Evolutionary conservation across 495 filamentous ascomycete genomes (phyloP), one percentile per base, ranked within the genome.

Genomic region (Aspergillus kassunensis): DNA sequence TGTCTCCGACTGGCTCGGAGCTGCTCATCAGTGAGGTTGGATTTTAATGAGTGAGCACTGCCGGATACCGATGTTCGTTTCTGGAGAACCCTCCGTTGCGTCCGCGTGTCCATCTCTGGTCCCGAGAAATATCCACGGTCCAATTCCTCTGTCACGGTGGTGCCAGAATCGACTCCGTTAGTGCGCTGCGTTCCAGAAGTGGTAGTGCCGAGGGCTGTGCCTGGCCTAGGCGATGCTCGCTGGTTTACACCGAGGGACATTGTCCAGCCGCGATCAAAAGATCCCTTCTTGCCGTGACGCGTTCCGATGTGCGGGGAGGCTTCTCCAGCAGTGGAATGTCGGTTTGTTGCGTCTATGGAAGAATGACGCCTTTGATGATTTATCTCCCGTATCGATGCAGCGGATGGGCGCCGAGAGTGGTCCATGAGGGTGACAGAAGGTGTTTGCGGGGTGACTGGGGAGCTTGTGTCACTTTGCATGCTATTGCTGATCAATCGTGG

Each of bases 81-180:
- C 62, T 86, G 83, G 55, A 96, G 71, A 44, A 91, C 78, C 62
- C 90, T 93, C 43, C 88, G 80, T 36, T 72, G 77, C 54, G 70
- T 75, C 42, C 84, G 82, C n/a, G 77, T 72, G 51, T 96, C 90
- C 7, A 82, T 72, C 60, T 98, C 93, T 9, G 87, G 85, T 6
- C 90, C 89, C 1, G 93, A 97, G 63, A 96, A 95, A 66, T 97
- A 97, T 16, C 91, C 93, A 19, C 90, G 83, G 59, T 98, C 93
- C 18, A 92, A 69, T 27, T 93, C 91, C 53, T 73, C 65, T 30
- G 66, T 56, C 7, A 66, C 64, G 12, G 49, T 36, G 0, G 63
- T 60, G 21, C 46, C 43, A 0, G 63, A 63, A 21, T 69, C 69
- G 6, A 61, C 64, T 24, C 60, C 66, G 16, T 59, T 58, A 4